Evolutionary conservation across 2,329 filamentous ascomycete genomes (phyloP), one percentile per base, ranked within the genome.

Genomic region (Colletotrichum tropicicola): DNA sequence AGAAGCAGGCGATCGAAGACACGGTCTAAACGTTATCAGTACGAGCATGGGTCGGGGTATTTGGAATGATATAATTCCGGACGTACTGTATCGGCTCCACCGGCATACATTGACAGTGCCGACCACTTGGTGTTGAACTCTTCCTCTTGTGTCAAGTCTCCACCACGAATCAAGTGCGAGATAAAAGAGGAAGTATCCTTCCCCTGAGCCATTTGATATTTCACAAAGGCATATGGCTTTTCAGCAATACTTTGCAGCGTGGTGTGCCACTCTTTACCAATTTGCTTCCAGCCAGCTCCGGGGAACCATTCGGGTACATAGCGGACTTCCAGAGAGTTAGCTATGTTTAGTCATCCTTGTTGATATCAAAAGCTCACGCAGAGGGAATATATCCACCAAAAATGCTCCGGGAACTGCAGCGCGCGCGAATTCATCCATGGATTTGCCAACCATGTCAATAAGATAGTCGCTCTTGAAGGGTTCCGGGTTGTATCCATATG

Each of bases 1-100:
- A 83, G 72, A 85, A 86, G 0, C 17, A 65, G 25, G 72, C 68
- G 4, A 83, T 66, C 0, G 79, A 73, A 1, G 74, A 80, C 0
- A 68, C 68, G 2, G 68, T 67, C 68, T 82, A 7, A 4, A 10
- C 6, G n/a, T 60, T 23, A 54, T 49, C 21, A 15, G 15, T 2
- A 4, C 5, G n/a, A n/a, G n/a, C n/a, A n/a, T n/a, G n/a, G n/a
- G n/a, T n/a, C n/a, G n/a, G n/a, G n/a, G n/a, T n/a, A n/a, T n/a
- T n/a, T n/a, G n/a, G n/a, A n/a, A n/a, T n/a, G n/a, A n/a, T 9
- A 19, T 39, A n/a, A 10, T 17, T 8, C 10, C 12, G 78, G 3
- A 32, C 53, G 19, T 51, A 69, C 68, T 17, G 68, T 70, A 23
- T 70, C 68, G 7, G 68, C 62, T 8, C 68, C 68, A 0, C 65